Evolutionary conservation across 2,329 filamentous ascomycete genomes (phyloP), one percentile per base, ranked within the genome.

Genomic region (Pseudogymnoascus sp.): DNA sequence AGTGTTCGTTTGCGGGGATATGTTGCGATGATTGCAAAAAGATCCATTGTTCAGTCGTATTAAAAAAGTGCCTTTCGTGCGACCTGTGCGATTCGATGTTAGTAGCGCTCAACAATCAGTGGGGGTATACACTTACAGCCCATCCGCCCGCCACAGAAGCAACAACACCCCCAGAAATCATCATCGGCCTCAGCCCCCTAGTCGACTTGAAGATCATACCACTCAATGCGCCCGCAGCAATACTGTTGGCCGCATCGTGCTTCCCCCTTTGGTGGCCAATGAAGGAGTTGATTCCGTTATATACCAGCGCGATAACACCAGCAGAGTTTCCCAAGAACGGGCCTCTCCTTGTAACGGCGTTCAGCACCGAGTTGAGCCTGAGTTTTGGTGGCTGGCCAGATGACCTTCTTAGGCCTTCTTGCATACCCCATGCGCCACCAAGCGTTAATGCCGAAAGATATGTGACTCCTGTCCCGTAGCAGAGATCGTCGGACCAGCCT

Each of bases 181-280:
- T 82, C 93, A 97, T 97, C 36, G 92, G 93, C 76, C 90, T 85
- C 66, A 95, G 67, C 5, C 95, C 95, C 72, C 90, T 85, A 59
- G 96, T 97, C 76, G 93, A 96, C 83, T 97, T 97, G 80, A 99
- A 99, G 12, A 99, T 75, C 83, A 93, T 93, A 64, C 95, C 95
- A 73, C 92, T 96, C 70, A 99, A 75, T 1, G 83, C 89, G 68
- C 96, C 95, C 4, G 95, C 93, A 18, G 84, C 77, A 62, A 99
- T 84, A 67, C 91, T 95, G 80, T 99, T 99, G 64, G 88, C 85
- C 2, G 91, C 84, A 75, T 99, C 96, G 70, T 96, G 92, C 78
- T 91, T 91, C 67, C 91, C 91, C 66, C 93, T 83, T 67, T 87
- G 75, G 71, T 89, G 87, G 40, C 91, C 92, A 66, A 96, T 86